Evolutionary conservation across 768 basidiomycete genomes (phyloP), one percentile per base, ranked within the genome.

Genomic region (Leucocoprinus sp.): DNA sequence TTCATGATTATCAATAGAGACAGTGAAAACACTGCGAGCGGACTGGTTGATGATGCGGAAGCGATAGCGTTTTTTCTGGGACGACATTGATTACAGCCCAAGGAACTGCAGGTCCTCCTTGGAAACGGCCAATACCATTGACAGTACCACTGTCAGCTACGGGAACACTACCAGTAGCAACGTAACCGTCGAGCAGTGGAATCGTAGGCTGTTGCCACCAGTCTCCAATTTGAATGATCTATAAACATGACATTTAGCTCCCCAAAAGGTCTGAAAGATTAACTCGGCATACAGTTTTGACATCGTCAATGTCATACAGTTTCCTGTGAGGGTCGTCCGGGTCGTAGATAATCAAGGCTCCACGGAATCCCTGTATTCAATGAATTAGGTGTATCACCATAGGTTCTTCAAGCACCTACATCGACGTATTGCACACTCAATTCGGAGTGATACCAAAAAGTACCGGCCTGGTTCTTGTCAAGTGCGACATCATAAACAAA

Each of bases 1-100:
- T 2, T 50, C 35, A 31, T 65, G 60, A 1, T 63, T 57, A 17
- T 68, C 65, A 19, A 70, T 54, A 0, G 65, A 67, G 49, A 71
- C 62, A 3, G 52, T 57, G 60, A 67, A 70, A 26, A 59, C 61
- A 8, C 65, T 64, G 28, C 69, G 62, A 46, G 75, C 76, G 15
- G 74, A 72, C 19, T 64, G 65, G 42, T 68, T 69, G 53, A 80
- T 57, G 11, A 80, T 44, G 8, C 77, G 74, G 61, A 80, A 69
- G 33, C 78, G 71, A 54, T 79, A 79, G 28, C 74, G 63, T 42
- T 64, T 64, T 9, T 69, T 70, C 0, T 48, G 43, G n/a, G 2
- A 55, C 46, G 36, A 79, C 73, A 43, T 67, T 65, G 47, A 72
- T 54, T 5, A 72, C 63, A 0, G 71, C 45, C 34, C 70, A 64